Evolutionary conservation across 2,329 filamentous ascomycete genomes (phyloP), one percentile per base, ranked within the genome.

Genomic region (Tetracladium maxilliforme): DNA sequence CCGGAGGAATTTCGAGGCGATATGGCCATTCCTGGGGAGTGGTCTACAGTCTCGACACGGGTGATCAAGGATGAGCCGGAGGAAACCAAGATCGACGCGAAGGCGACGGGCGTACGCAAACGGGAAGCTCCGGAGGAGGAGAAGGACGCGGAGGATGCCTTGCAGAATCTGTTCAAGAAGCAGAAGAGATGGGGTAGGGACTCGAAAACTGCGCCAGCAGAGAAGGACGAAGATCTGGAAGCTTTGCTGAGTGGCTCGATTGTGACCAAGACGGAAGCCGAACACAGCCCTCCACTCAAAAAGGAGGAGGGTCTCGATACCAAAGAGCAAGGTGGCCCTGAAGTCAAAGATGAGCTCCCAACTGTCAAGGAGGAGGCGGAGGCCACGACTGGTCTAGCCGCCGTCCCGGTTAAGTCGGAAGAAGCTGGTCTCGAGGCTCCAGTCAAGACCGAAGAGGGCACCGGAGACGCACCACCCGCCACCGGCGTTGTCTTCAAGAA

Each of bases 11-110:
- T 82, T 29, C 63, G 82, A 30, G 61, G 66, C 3, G 81, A 90
- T 31, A 72, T 94, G 69, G 84, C 86, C 5, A 72, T 94, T 57
- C 74, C 77, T 4, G 83, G 90, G 16, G 80, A 92, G 26, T 98
- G 87, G 87, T 71, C 82, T 1, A 67, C 75, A 8, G 73, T 68
- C 30, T 33, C 37, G 7, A 34, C 45, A 28, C 30, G 37, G 7
- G 22, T 45, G 16, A 34, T 47, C n/a, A 45, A 52, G 16, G 51
- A 54, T 6, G 45, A 47, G 14, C 45, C 43, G 16, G 48, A 50
- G 15, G 57, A 64, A 27, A 54, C 54, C 6, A 54, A 57, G 22
- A 44, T 36, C 29, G 42, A 49, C 16, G 35, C 41, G 7, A 31
- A 54, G 22, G 65, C 63, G 7, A 56, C 58, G 15, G 72, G 71